Conservation (phyloP, 768 basidiomycete species). For the Suillus luteus region DNA sequence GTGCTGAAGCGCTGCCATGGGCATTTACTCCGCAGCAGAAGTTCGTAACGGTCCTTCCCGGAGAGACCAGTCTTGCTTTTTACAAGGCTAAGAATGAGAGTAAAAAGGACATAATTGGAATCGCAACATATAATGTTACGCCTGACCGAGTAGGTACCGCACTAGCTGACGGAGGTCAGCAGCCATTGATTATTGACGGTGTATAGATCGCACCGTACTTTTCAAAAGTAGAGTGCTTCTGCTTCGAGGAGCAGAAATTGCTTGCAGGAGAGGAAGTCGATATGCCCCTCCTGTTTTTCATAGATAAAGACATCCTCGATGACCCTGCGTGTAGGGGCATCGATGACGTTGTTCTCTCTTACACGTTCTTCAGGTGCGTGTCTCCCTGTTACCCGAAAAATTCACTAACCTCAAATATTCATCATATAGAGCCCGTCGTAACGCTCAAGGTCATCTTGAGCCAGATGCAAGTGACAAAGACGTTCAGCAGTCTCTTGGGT, state of each 20-base stretch:
- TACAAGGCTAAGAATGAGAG: constrained; percentile 91
- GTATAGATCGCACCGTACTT: constrained; percentile 94
- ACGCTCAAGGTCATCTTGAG: constrained; percentile 81
- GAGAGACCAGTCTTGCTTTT: constrained; percentile 95
- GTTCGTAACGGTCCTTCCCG: constrained; percentile 86
- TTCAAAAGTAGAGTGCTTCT: constrained; percentile 99
- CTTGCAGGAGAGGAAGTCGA: constrained; percentile 96
- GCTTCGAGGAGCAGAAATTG: constrained; percentile 97
- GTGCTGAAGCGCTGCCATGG: constrained; percentile 90
- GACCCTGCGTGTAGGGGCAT: constrained; percentile 87
- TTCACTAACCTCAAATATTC: background rate
- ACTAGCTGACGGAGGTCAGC: background rate
- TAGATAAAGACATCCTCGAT: constrained; percentile 95
- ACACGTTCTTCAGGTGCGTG: constrained; percentile 94
- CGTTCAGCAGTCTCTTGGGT: constrained; percentile 81
- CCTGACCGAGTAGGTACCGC: constrained; percentile 79
- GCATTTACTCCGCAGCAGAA: constrained; percentile 89
- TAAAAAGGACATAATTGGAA: constrained; percentile 89
- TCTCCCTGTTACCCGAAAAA: background rate
- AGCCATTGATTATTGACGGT: background rate
- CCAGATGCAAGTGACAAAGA: constrained; percentile 85
- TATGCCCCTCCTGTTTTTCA: constrained; percentile 98
- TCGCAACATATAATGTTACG: constrained; percentile 98
- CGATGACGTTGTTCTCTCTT: constrained; percentile 90
- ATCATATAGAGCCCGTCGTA: constrained; percentile 73